Base-by-base conservation (phyloP, 257 asterid species). In the Nemophila menziesii region DNA sequence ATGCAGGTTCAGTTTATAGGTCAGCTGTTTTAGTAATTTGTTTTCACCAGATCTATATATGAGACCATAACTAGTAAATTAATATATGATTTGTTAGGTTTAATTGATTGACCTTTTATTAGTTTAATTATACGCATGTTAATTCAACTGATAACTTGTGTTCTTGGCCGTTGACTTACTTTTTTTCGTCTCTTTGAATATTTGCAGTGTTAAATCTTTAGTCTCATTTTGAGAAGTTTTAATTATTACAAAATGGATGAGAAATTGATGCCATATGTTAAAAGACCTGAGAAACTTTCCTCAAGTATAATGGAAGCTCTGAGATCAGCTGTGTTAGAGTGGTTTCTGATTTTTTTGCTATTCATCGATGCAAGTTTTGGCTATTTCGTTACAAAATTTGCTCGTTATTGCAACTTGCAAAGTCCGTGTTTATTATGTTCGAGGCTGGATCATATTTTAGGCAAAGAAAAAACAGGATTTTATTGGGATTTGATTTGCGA, bases 341-440 rank as follows among this genome's bases (percentile, higher is more conserved):
- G 96, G 96, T 48, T 74, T 61, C 67, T 86, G 22, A 72, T 86
- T 52, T 61, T 71, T 43, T 54, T 86, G 79, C 68, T 86, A 16
- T 77, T 82, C 33, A 21, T 82, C 6, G 75, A 74, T 51, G 83
- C 90, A 52, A 41, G 62, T 64, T 79, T 82, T 22, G 72, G 90
- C 36, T 82, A 68, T 65, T 49, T 79, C 44, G 58, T 86, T 42
- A 86, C 92, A 20, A 74, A 54, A 20, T 82, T 82, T 22, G 94
- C 96, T 22, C 72, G 71, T 5, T 63, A 49, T 67, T 56, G 63
- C 59, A 60, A 52, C 20, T 43, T 86, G 60, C 82, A 57, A 62
- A 44, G 55, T 43, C 96, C 96, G 0, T 86, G 96, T 61, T 62
- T 79, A 67, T 56, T 86, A 17, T 86, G 96, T 80, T 86, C 96